Evolutionary conservation across 306 rosid genomes (phyloP).

Genomic region (Castanea crenata): DNA sequence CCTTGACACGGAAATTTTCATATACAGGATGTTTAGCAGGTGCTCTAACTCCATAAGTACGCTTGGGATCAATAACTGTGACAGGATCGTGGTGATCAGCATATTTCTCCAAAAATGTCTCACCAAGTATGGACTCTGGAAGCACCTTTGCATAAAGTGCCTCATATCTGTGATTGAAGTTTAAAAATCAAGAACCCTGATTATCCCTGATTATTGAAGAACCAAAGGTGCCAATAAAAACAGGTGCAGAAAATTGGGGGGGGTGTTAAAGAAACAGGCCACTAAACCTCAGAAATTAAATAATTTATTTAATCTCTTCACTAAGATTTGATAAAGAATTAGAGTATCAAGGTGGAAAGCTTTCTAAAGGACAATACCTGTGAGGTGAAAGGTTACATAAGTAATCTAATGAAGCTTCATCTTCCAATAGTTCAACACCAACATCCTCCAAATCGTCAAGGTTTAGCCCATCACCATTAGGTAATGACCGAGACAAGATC

Average conservation of each 20-base stretch:
- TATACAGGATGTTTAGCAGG: slow-evolving; percentile 81
- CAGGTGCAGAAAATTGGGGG: neutral
- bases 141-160: slow-evolving; percentile 62
- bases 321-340: neutral
- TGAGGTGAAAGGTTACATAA: slow-evolving; percentile 89
- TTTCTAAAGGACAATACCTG: slow-evolving; percentile 45
- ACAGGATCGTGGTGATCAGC: slow-evolving; percentile 74
- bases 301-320: slow-evolving; percentile 12
- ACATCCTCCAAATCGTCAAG: slow-evolving; percentile 63
- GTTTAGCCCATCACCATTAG: slow-evolving; percentile 46
- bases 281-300: neutral
- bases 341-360: neutral
- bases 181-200: neutral
- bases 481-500: slow-evolving; percentile 42
- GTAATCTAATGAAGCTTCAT: slow-evolving; percentile 72
- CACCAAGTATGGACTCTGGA: slow-evolving; percentile 61
- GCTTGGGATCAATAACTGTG: slow-evolving; percentile 70
- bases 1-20: slow-evolving; percentile 98
- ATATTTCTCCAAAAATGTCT: slow-evolving; percentile 51
- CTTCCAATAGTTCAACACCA: slow-evolving; percentile 61
- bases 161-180: slow-evolving; percentile 54
- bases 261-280: neutral
- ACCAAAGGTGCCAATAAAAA: neutral
- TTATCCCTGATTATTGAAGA: neutral
- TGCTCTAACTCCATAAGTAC: slow-evolving; percentile 60